Evolutionary conservation across 176 grass and related monocot genomes (phyloP).

Genomic region (Carex kokanica): DNA sequence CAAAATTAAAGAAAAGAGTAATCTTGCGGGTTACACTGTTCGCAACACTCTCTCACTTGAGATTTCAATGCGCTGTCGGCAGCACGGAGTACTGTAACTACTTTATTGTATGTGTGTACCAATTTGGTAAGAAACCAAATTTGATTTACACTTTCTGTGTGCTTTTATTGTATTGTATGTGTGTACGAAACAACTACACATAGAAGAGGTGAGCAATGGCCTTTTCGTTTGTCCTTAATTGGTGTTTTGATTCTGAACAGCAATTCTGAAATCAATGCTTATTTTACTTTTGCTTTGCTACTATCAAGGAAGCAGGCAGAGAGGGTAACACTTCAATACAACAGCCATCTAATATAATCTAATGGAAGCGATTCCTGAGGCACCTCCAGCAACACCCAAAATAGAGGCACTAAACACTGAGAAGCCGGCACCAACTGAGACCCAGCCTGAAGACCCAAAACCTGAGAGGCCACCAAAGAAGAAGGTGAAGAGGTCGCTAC

Average conservation of each 20-base stretch:
- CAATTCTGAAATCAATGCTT: too few relatives aligned
- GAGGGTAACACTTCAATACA: neutral
- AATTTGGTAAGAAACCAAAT: neutral
- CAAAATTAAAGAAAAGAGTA: neutral
- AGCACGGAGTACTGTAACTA: too few relatives aligned
- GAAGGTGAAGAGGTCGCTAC: conserved; percentile 4
- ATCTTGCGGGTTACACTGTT: too few relatives aligned
- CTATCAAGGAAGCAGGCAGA: neutral
- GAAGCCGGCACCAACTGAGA: neutral
- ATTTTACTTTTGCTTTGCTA: too few relatives aligned
- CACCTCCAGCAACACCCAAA: neutral
- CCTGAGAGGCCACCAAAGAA: conserved; percentile 16
- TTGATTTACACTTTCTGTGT: neutral
- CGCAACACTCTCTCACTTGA: too few relatives aligned
- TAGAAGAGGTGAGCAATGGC: too few relatives aligned
- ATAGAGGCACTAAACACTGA: neutral
- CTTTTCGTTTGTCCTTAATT: too few relatives aligned
- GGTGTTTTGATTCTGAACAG: too few relatives aligned
- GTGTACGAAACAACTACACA: neutral
- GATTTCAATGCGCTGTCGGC: too few relatives aligned
- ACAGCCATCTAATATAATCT: neutral
- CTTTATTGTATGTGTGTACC: neutral
- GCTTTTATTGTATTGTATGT: neutral
- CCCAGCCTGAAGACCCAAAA: neutral
- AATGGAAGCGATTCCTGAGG: conserved; percentile 9